These are phyloP conservation scores for Teunomyces cretensis DNA, from an alignment of 805 yeast species.

Conservation along the genomic window DNA sequence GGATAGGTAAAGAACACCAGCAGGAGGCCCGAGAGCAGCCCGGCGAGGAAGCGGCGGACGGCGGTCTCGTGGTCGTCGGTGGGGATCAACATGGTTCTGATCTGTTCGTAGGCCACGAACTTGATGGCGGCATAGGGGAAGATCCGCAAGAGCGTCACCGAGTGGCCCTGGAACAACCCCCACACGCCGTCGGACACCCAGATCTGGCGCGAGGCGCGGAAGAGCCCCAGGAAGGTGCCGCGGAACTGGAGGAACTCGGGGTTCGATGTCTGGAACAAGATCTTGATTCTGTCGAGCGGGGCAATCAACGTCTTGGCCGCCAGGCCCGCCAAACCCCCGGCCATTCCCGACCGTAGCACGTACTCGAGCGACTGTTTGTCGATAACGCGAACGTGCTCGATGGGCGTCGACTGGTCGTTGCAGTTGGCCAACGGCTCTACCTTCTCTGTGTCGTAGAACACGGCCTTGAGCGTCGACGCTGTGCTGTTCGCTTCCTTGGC, in stretches of 20 bases:
- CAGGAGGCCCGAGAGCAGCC: conserved; percentile 85
- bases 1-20: conserved; percentile 92
- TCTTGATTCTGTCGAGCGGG: conserved; percentile 92
- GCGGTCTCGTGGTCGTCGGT: conserved; percentile 74
- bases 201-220: conserved; percentile 69
- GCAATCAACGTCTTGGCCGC: conserved; percentile 96
- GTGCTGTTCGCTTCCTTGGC: conserved; percentile 1
- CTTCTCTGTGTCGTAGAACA: conserved; percentile 1
- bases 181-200: conserved; percentile 64
- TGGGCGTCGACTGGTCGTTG: conserved; percentile 31
- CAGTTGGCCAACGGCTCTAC: conserved; percentile 12
- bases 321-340: conserved; percentile 95
- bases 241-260: conserved; percentile 81
- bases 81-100: conserved; percentile 77
- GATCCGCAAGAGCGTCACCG: conserved; percentile 85
- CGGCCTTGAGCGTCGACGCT: neutral
- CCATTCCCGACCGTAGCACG: conserved; percentile 78
- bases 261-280: conserved; percentile 90
- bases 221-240: conserved; percentile 76
- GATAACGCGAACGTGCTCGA: conserved; percentile 33
- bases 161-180: conserved; percentile 94
- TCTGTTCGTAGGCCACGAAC: conserved; percentile 94
- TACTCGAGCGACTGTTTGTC: conserved; percentile 77
- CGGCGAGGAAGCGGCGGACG: conserved; percentile 76
- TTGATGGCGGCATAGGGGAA: conserved; percentile 98